These are phyloP conservation scores for Leccinum truebloodii DNA, from an alignment of 768 basidiomycete genomes.

Conservation along the genomic window DNA sequence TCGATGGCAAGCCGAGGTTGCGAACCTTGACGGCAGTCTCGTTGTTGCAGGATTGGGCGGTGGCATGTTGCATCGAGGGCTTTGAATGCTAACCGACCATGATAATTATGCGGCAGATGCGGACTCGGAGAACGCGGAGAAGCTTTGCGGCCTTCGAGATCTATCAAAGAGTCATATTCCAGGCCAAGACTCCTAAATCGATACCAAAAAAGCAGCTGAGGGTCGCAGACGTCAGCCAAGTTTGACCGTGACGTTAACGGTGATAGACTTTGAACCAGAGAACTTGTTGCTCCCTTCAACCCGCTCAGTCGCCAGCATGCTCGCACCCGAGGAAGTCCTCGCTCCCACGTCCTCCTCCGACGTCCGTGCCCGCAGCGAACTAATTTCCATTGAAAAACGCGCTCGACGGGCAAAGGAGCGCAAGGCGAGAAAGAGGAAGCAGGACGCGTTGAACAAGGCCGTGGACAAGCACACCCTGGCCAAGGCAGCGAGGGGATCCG, in stretches of 20 bases:
- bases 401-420: conserved; percentile 65
- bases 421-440: conserved; percentile 69
- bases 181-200: neutral
- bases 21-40: conserved; percentile 68
- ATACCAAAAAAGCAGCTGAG: neutral
- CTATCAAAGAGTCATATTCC: neutral
- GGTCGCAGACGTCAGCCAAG: neutral
- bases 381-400: conserved; percentile 85
- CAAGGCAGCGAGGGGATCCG: conserved; percentile 32
- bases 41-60: conserved; percentile 41
- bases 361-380: conserved; percentile 69
- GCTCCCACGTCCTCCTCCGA: conserved; percentile 51
- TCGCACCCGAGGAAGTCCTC: conserved; percentile 94
- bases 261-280: too few species aligned
- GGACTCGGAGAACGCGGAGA: neutral
- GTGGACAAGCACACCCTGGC: conserved; percentile 56
- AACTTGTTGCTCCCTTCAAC: conserved; percentile 62
- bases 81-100: neutral
- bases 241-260: too few species aligned
- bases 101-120: neutral
- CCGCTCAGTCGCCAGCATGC: conserved; percentile 70
- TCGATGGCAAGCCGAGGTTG: conserved; percentile 71
- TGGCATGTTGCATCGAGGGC: conserved; percentile 19
- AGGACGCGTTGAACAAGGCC: conserved; percentile 61
- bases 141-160: neutral